Base-by-base conservation (phyloP, 2,329 filamentous ascomycete genomes). In the Podosphaera fusca region DNA sequence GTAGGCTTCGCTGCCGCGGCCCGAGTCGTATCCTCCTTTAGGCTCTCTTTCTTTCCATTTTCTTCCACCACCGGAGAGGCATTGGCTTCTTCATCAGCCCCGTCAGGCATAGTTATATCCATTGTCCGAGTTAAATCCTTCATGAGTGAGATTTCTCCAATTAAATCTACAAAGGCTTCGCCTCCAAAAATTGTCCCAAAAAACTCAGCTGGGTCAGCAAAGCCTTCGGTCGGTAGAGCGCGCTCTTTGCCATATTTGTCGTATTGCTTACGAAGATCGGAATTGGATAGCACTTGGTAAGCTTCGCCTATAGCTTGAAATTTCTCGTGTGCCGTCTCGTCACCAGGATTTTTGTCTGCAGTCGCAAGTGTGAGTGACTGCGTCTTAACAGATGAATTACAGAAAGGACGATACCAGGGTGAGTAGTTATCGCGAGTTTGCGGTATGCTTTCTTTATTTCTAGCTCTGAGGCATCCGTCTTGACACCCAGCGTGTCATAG, bases 151-250 rank as follows among this genome's bases (percentile, higher is more conserved):
- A 98, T 95, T 75, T 98, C 92, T 63, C 92, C 92, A 67, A 98
- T 96, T 76, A 92, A 87, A 73, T 98, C 90, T 60, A 84, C 76
- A 67, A 98, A 98, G 10, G 90, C 88, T 65, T 95, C 90, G 59
- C 92, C 92, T 64, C 92, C 92, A 67, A 98, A 98, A 64, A 98
- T 98, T 75, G 89, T 94, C 66, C 85, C 85, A 73, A 98, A 98
- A 77, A 98, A 98, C 71, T 98, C 92, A 61, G 88, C 79, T 1
- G 92, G 92, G 69, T 98, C 92, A 74, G 86, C 86, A 69, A 98
- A 98, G 60, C 92, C 92, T 65, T 87, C 85, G 64, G 82, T 81
- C 0, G 92, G 92, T 67, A 90, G 86, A 4, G 92, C 89, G 63
- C 87, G 81, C 66, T 98, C 92, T 72, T 96, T 96, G 69, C 92